Evolutionary conservation across 2,329 filamentous ascomycete species (phyloP), one percentile per base, ranked within the genome.

Genomic region (Teratosphaeria viscida): DNA sequence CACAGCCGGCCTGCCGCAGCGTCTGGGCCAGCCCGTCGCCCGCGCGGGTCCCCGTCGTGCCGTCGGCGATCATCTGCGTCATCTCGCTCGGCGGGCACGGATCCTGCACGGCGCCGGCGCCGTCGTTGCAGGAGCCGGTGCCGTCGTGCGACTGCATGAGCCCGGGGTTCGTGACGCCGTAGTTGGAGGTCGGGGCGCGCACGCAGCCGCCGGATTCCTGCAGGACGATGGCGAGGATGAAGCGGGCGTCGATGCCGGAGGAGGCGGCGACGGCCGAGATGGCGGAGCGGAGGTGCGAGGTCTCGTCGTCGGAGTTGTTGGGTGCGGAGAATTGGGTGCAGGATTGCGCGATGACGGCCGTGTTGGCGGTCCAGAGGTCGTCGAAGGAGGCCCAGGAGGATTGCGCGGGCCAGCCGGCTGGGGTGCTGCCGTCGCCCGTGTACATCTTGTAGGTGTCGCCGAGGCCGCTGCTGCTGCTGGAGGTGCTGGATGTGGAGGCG

Each of bases 131-230:
- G 8, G 66, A 69, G 26, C 71, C 72, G 0, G 63, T 65, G 47
- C 77, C 76, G 52, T 74, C 66, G 65, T 76, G 76, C 16, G 66
- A 69, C 64, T 81, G 78, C 74, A 80, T 77, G 29, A 80, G 65
- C 3, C 78, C 78, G 1, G 78, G 77, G 65, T 80, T 80, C 55
- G 65, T 62, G 63, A 75, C 71, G 54, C 70, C 69, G 64, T 75
- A 74, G 61, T 70, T 67, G 0, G 78, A 77, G 0, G 76, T 78
- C 1, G 71, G 73, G 27, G 71, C 78, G 53, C 77, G 74, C 2
- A 78, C 76, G 62, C 77, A 79, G 57, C 78, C 78, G 57, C 75
- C 75, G 55, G 71, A 74, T 63, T 80, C 78, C 63, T 80, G 77
- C 68, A 79, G 72, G 47, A 78, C 67, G 57, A 77, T 70, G 35